Evolutionary conservation across 257 asterid species (phyloP), one percentile per base, ranked within the genome.

Genomic region (Solanum bulbocastanum): DNA sequence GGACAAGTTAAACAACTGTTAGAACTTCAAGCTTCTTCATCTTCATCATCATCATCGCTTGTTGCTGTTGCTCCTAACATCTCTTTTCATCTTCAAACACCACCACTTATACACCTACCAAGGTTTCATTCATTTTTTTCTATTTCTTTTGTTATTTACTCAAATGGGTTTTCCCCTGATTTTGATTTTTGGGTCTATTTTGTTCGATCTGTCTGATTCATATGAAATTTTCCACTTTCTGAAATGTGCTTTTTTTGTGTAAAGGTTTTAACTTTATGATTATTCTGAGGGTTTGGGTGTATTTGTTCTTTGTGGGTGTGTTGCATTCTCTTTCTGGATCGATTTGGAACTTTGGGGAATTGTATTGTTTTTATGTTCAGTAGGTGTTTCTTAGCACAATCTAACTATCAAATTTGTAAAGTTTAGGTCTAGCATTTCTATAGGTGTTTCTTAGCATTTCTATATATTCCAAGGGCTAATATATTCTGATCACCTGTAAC

Each of bases 1-100:
- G 98, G 95, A 69, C 98, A 96, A 90, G 88, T 95, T 90, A 93
- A 95, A 92, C 93, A 92, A 91, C 90, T 96, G 60, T 87, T 93
- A 56, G 93, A 95, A 83, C 93, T 93, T 93, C 65, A 44, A 12
- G 56, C 58, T 92, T 97, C 93, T 90, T 93, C 95, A 84, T 91
- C 93, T 87, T 88, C 89, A 86, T 58, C 93, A 32, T 88, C 93
- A 87, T 62, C 58, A 35, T 10, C 25, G 23, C 27, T 73, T 73
- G 16, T 35, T 92, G 83, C 87, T 89, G 62, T 90, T 75, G 10
- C 95, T 85, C 89, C 94, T 89, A 91, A 88, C 92, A 91, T 92
- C 93, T 92, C 91, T 92, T 86, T 90, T 79, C 94, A 92, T 73
- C 90, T 90, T 86, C 97, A 89, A 42, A 71, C 94, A 35, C 93